Evolutionary conservation across 768 basidiomycete species (phyloP).

Genomic region (Hortiboletus flavorubellus): DNA sequence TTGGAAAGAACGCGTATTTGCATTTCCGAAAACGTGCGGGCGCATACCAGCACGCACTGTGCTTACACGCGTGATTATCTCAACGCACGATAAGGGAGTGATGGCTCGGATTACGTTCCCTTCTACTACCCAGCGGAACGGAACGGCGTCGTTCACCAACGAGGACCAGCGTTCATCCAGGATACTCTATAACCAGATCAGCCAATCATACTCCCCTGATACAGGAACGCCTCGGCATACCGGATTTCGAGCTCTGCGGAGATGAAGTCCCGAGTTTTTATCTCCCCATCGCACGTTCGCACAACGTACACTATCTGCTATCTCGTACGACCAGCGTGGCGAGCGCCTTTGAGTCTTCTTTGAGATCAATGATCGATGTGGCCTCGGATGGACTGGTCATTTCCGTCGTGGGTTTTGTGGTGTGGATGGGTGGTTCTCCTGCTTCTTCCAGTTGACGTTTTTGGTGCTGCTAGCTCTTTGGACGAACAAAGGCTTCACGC

Average conservation of each 20-base stretch:
- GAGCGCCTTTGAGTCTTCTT: constrained; percentile 1
- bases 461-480: constrained; percentile 6
- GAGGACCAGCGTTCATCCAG: constrained; percentile 7
- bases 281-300: constrained; percentile 27
- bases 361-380: constrained; percentile 23
- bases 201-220: constrained; percentile 9
- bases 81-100: constrained; percentile 9
- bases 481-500: not conserved
- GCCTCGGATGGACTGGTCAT: constrained; percentile 12
- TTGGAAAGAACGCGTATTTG: constrained; percentile 5
- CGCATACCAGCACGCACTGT: not conserved
- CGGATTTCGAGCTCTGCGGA: constrained; percentile 27
- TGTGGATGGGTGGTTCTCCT: constrained; percentile 3
- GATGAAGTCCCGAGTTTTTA: constrained; percentile 23
- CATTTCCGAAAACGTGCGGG: constrained; percentile 17
- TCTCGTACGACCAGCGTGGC: constrained; percentile 14
- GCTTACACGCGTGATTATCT: constrained; percentile 15
- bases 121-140: constrained; percentile 8
- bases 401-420: constrained; percentile 20
- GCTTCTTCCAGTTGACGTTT: constrained; percentile 9
- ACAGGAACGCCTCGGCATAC: constrained; percentile 29
- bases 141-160: constrained; percentile 11
- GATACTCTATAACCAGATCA: constrained; percentile 27
- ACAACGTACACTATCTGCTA: constrained; percentile 13
- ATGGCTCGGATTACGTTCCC: constrained; percentile 8